Conservation (phyloP, 352 stramenopile genomes). For the Phytopythium boreale region DNA sequence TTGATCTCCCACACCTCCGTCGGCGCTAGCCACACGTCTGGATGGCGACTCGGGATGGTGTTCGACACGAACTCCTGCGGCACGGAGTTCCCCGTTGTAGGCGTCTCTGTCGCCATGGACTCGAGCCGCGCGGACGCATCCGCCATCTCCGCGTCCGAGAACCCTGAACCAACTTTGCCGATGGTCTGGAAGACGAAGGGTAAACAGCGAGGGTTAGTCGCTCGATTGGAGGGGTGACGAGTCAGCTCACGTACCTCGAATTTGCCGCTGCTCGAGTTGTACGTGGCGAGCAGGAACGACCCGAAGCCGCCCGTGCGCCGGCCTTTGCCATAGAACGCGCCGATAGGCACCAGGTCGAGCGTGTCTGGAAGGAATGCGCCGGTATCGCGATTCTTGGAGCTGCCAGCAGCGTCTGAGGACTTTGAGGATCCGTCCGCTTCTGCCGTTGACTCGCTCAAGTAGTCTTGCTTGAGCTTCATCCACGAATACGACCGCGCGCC, state of each 20-base stretch:
- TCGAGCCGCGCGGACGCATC: slow-evolving; percentile 54
- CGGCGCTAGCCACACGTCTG: slow-evolving; percentile 94
- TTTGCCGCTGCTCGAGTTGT: slow-evolving; percentile 91
- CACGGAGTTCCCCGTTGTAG: slow-evolving; percentile 34
- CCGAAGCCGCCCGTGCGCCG: slow-evolving; percentile 96
- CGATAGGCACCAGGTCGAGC: slow-evolving; percentile 98
- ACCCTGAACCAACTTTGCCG: slow-evolving; percentile 95
- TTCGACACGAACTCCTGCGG: slow-evolving; percentile 39
- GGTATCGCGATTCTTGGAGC: slow-evolving; percentile 13
- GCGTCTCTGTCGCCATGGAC: slow-evolving; percentile 31
- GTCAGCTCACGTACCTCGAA: slow-evolving; percentile 78
- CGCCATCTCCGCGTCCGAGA: slow-evolving; percentile 95
- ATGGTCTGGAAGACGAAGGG: slow-evolving; percentile 43
- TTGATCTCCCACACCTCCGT: slow-evolving; percentile 98
- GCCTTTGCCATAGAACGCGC: slow-evolving; percentile 95
- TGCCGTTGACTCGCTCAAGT: slow-evolving; percentile 31
- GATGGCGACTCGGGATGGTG: slow-evolving; percentile 61
- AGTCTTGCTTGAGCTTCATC: slow-evolving; percentile 88
- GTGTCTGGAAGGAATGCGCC: slow-evolving; percentile 78
- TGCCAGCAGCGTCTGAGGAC: not conserved
- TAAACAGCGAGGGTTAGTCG: not conserved
- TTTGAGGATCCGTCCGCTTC: not conserved
- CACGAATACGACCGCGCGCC: slow-evolving; percentile 71
- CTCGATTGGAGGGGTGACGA: not conserved
- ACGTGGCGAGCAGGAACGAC: slow-evolving; percentile 97